phyloP scores from a whole-genome alignment of 179 eudicot genomes.

The Silene noctiflora region DNA sequence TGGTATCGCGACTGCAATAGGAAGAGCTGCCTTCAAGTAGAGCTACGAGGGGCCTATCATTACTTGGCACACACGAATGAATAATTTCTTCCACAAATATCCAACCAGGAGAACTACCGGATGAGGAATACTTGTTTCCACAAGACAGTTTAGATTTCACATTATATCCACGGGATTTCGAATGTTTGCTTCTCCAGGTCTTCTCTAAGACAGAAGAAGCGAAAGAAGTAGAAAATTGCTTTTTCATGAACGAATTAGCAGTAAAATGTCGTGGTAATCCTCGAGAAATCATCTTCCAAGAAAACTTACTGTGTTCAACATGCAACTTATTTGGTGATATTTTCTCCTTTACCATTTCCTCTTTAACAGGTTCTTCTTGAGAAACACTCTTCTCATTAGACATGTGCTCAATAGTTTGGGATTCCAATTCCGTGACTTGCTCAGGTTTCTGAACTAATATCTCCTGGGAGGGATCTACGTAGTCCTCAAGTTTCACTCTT shows the following conservation, averaged over 20 bases:
- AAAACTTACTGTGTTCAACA: constrained; percentile 30
- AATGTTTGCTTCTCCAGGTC: constrained; percentile 26
- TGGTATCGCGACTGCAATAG: constrained; percentile 31
- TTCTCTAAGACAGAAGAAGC: constrained; percentile 18
- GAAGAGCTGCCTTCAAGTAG: constrained; percentile 32
- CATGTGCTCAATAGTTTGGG: constrained; percentile 19
- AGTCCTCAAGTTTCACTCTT: neutral
- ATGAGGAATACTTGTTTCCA: constrained; percentile 21
- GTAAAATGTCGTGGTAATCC: constrained; percentile 24
- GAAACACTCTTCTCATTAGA: constrained; percentile 10
- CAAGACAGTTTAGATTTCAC: constrained; percentile 20
- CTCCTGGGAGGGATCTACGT: neutral
- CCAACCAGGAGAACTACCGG: constrained; percentile 45
- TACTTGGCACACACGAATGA: constrained; percentile 47
- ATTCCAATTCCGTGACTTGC: constrained; percentile 19
- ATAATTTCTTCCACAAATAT: constrained; percentile 50
- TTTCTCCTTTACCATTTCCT: neutral
- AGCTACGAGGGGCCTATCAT: constrained; percentile 37
- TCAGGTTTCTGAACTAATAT: constrained; percentile 14
- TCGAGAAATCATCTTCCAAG: constrained; percentile 25
- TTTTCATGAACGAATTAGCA: constrained; percentile 15
- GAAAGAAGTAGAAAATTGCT: constrained; percentile 4
- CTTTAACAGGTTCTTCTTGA: constrained; percentile 4
- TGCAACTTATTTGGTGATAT: constrained; percentile 21
- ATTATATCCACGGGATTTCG: constrained; percentile 19